Conservation (phyloP, 2,329 filamentous ascomycete genomes). For the Chaetomiaceae sp. region DNA sequence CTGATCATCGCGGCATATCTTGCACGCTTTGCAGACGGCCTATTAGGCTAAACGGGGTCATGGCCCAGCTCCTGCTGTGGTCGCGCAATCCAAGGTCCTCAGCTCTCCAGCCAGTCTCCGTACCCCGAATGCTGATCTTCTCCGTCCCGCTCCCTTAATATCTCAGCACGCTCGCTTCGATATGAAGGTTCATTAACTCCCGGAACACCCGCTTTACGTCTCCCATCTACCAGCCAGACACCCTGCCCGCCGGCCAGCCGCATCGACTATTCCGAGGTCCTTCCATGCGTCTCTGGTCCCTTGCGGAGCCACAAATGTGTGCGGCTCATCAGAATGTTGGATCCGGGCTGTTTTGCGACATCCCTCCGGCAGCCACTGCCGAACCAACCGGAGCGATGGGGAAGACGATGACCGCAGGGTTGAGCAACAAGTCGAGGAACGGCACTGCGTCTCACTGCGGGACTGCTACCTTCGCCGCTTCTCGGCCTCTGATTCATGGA, state of each 20-base stretch:
- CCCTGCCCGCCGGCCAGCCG: slow-evolving; percentile 2
- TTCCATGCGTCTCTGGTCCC: slow-evolving; percentile 9
- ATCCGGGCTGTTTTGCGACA: neutral
- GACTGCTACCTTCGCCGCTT: neutral
- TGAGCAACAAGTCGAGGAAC: neutral
- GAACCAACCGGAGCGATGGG: slow-evolving; percentile 14
- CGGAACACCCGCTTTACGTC: slow-evolving; percentile 19
- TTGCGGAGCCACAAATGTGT: slow-evolving; percentile 9
- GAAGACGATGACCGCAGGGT: slow-evolving; percentile 14
- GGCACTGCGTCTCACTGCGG: neutral
- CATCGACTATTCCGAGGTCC: slow-evolving; percentile 10
- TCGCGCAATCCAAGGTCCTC: slow-evolving; percentile 1
- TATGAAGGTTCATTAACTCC: slow-evolving; percentile 16
- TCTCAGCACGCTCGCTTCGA: slow-evolving; percentile 13
- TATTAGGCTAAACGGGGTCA: slow-evolving; percentile 17
- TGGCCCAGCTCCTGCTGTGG: neutral
- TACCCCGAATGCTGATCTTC: slow-evolving; percentile 4
- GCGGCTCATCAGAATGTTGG: slow-evolving; percentile 3
- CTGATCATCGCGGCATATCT: too few species aligned
- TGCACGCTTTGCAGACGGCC: too few species aligned
- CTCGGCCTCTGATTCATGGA: too few species aligned
- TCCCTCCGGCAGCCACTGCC: neutral
- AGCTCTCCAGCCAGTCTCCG: neutral
- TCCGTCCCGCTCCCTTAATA: slow-evolving; percentile 21
- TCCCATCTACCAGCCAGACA: slow-evolving; percentile 21